phyloP scores from a whole-genome alignment of 208 protist genomes.

The Leishmania braziliensis region DNA sequence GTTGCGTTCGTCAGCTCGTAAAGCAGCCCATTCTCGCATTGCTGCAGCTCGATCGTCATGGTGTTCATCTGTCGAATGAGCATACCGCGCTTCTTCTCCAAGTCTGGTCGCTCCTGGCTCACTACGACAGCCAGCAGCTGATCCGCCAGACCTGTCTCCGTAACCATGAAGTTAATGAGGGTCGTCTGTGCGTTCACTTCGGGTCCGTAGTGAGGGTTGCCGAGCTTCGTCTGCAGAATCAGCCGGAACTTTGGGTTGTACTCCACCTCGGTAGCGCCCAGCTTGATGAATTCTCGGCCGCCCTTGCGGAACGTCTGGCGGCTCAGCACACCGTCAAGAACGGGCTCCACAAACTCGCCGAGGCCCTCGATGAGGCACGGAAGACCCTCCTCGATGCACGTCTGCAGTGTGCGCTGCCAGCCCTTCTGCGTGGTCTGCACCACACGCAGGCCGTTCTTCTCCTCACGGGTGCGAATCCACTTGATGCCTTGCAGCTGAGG shows the following conservation, averaged over 20 bases:
- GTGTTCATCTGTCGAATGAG: slow-evolving; percentile 98
- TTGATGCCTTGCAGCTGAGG: slow-evolving; percentile 98
- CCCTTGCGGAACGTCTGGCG: slow-evolving; percentile 95
- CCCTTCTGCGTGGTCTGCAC: slow-evolving; percentile 92
- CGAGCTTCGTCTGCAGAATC: slow-evolving; percentile 98
- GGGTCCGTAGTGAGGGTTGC: slow-evolving; percentile 99
- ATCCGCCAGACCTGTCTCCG: slow-evolving; percentile 97
- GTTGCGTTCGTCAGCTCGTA: slow-evolving; percentile 94
- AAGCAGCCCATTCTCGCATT: slow-evolving; percentile 97
- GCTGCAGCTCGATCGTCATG: slow-evolving; percentile 98
- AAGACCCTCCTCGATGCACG: slow-evolving; percentile 92
- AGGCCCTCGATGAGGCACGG: slow-evolving; percentile 97
- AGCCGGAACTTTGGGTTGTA: slow-evolving; percentile 97
- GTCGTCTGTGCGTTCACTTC: slow-evolving; percentile 99
- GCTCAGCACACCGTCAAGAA: slow-evolving; percentile 97
- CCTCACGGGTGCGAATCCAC: slow-evolving; percentile 97
- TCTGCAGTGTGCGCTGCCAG: slow-evolving; percentile 93
- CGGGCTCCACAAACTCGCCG: slow-evolving; percentile 96
- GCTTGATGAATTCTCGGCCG: slow-evolving; percentile 91
- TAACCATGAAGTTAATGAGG: slow-evolving; percentile 99
- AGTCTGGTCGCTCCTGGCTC: slow-evolving; percentile 96
- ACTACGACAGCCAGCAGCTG: slow-evolving; percentile 98
- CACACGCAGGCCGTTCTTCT: slow-evolving; percentile 94
- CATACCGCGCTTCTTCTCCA: slow-evolving; percentile 95
- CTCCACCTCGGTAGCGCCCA: slow-evolving; percentile 96